Base-by-base conservation (phyloP, 441 rosid genomes). In the Erysimum pusillum region DNA sequence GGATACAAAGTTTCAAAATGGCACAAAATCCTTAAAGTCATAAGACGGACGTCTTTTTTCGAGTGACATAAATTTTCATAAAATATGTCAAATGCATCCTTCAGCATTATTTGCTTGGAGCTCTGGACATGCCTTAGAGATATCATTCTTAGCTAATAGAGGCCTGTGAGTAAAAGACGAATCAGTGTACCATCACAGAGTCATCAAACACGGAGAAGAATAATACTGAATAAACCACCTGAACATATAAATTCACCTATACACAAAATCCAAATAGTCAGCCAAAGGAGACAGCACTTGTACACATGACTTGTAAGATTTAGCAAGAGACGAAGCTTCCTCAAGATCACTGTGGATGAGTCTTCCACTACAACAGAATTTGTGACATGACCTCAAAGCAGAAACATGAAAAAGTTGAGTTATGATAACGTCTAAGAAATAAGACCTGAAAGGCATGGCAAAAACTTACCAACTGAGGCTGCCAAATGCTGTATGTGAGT, bases 201-300 rank as follows among this genome's bases (percentile, higher is more conserved):
- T 56, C 61, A 56, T 31, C 18, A 53, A 56, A 56, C 38, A 42
- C 22, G 46, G 56, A 56, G 45, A 57, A 11, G 14, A 17, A 49
- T 52, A 52, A 20, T 10, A 45, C n/a, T 63, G 42, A 39, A 46
- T 15, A 63, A 25, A 57, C 54, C 20, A 42, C 64, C 51, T 51
- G 15, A 74, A 68, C 56, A 68, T 39, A 49, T 44, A 64, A 83
- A 72, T 88, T 70, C 84, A 93, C 98, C 88, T 83, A 71, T 85
- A 72, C 79, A 82, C 57, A 49, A 58, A 57, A 84, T 93, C 98
- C 77, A 96, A 78, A 84, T 75, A 90, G 75, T 96, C 96, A 68
- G 98, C 97, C 79, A 85, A 89, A 63, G 98, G 85, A 63, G 81
- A 81, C 75, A 94, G 82, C 34, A 92, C 91, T 74, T 87, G 91